Conservation (phyloP, 176 grass and related monocot genomes). For the Eleusine indica region DNA sequence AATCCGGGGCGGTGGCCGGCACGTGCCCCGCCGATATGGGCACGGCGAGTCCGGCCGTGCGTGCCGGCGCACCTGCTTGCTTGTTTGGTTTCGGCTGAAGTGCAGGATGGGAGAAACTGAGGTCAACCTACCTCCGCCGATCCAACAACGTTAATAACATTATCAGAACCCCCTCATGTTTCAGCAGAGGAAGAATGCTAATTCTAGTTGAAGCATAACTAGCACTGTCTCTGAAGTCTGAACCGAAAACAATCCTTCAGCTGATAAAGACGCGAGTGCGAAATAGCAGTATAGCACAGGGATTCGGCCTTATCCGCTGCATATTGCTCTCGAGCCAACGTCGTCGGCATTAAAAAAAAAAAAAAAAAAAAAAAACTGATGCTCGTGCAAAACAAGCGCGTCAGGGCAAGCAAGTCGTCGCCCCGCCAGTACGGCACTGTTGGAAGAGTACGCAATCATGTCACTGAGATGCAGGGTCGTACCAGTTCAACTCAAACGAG, state of each 20-base stretch:
- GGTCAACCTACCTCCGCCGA: background rate
- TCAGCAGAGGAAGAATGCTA: too few species aligned
- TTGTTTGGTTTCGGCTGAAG: background rate
- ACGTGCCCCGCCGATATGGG: constrained; percentile 41
- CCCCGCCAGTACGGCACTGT: background rate
- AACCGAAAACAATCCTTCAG: too few species aligned
- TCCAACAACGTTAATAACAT: too few species aligned
- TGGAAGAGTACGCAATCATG: background rate
- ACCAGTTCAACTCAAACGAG: constrained; percentile 20
- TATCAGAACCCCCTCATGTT: too few species aligned
- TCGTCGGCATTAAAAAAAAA: too few species aligned
- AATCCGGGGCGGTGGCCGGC: constrained; percentile 26
- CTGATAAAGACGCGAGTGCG: too few species aligned
- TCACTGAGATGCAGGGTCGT: background rate
- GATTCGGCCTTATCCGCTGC: too few species aligned
- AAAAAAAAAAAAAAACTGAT: too few species aligned
- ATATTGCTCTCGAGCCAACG: too few species aligned
- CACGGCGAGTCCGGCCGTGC: background rate
- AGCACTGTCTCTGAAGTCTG: too few species aligned
- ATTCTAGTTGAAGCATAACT: too few species aligned
- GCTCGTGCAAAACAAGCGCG: background rate
- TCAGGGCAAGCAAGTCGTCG: background rate
- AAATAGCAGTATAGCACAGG: too few species aligned
- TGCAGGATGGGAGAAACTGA: background rate
- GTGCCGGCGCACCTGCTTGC: background rate